Base-by-base conservation (phyloP, 2,329 filamentous ascomycete species). In the Phyllosticta paracitricarpa region DNA sequence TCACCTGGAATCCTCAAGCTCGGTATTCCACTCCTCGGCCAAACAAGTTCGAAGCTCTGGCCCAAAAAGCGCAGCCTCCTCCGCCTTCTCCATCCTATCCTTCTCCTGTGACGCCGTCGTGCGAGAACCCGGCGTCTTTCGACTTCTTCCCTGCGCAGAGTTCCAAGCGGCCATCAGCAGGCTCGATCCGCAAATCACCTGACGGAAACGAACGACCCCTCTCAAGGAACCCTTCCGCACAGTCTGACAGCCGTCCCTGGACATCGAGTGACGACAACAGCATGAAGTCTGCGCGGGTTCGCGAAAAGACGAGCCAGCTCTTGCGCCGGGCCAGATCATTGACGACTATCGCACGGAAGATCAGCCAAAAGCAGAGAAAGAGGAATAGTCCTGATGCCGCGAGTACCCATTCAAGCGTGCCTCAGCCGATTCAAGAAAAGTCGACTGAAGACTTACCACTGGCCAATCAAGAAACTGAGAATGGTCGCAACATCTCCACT, bases 11-110 rank as follows among this genome's bases (percentile, higher is more conserved):
- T 66, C 89, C 89, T 0, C 78, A 81, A 19, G 86, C 89, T 75
- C 89, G 87, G 69, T 92, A 85, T 69, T 78, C 82, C 68, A 82
- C 86, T 48, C 88, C 87, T 5, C 79, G 84, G 57, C 81, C 83
- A 24, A 61, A 61, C 33, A 61, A 61, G n/a, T 61, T 61, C 40
- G 59, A 61, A 26, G 59, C 59, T 19, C 51, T 61, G 14, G 28
- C 55, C 17, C 30, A 55, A 22, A 61, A 61, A 25, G 55, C 59
- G 12, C 25, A n/a, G 26, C 24, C 28, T 17, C 55, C 56, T 19
- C 59, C 56, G 12, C 59, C 59, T 12, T 56, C 59, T 24, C 59
- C 59, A 6, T 51, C 55, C 24, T 60, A 51, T 22, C 33, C 58
- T 10, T 60, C 58, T 51, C 58, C 58, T 1, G 58, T 26, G 9